Base-by-base conservation (phyloP, 768 basidiomycete genomes). In the Macrolepiota albuminosa region DNA sequence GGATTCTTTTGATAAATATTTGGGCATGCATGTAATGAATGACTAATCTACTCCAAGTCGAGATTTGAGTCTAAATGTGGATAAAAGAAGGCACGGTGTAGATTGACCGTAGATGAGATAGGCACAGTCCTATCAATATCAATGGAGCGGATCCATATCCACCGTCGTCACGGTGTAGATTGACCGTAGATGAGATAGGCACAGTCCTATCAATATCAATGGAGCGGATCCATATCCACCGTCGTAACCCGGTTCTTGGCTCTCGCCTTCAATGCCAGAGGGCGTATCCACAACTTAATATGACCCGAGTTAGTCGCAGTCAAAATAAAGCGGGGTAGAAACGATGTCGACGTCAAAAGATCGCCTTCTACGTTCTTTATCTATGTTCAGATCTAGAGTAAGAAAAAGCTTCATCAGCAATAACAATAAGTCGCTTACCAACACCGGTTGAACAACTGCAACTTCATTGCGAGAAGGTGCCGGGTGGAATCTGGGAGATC, bases 391-490 rank as follows among this genome's bases (percentile, higher is more conserved):
- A 16, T 43, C 4, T 4, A 29, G n/a, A 47, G 9, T 29, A 50
- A 46, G 51, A 40, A 39, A 49, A 62, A 29, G 65, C 40, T 49
- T 7, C 39, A 49, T n/a, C n/a, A 37, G 3, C 42, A 8, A 6
- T 16, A 56, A 21, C 21, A 21, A 18, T 21, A 43, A 43, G 42
- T 45, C 6, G 78, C 83, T 66, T 66, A 94, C 93, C 63, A 96
- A 73, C 42, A 96, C 93, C 26, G 95, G 94, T 67, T 96, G 95
- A 2, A 97, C 85, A 31, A 91, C 83, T 6, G 94, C 88, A 10
- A 96, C 87, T 64, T 97, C 95, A 63, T 89, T 94, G 26, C 94
- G 80, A 2, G 93, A 91, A 3, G 95, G 95, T 3, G 96, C 91
- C 29, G 91, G 85, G 65, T 98, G 96, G 66, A 87, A 95, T 13